Evolutionary conservation across 2,329 filamentous ascomycete species (phyloP), one percentile per base, ranked within the genome.

Genomic region (Aspergillus luchuensis): DNA sequence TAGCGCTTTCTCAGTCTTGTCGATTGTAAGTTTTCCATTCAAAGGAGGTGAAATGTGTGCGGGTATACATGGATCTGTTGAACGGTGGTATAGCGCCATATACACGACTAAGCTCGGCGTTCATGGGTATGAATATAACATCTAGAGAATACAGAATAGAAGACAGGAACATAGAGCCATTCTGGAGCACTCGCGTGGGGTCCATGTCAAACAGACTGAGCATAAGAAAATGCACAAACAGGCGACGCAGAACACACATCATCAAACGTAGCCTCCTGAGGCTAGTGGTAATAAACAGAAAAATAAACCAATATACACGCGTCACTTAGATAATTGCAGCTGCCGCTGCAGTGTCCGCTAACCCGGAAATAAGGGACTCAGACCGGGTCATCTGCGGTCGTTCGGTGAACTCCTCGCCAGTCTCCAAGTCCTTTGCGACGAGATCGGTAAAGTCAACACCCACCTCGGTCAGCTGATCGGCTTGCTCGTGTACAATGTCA

Each of bases 391-490:
- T 69, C 45, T 66, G 56, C 21, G 67, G 66, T 33, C 60, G 58
- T 21, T 62, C 57, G 17, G 59, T 39, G 11, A 54, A 55, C 43
- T 71, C 69, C 13, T 72, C 71, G 13, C 63, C 66, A 2, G 64
- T 66, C 50, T 74, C 72, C 52, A 79, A 60, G 6, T 73, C 87
- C 65, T 83, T 83, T 15, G 90, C 91, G 13, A 97, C 88, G 58
- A 98, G 77, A 66, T 91, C 91, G 58, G 85, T 86, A 73, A 99
- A 98, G 75, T 99, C 94, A 33, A 99, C 79, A 0, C 93, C 93
- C 21, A 97, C 93, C 62, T 96, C 91, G 5, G 85, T 85, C 60
- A 99, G 80, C 81, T 95, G 87, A 60, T 82, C 83, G 0, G 91
- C 91, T 77, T 98, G 93, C 56, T 89, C 87, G 73, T 87, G 89